phyloP scores from a whole-genome alignment of 768 basidiomycete species.

The Tylopilus subfusipes region DNA sequence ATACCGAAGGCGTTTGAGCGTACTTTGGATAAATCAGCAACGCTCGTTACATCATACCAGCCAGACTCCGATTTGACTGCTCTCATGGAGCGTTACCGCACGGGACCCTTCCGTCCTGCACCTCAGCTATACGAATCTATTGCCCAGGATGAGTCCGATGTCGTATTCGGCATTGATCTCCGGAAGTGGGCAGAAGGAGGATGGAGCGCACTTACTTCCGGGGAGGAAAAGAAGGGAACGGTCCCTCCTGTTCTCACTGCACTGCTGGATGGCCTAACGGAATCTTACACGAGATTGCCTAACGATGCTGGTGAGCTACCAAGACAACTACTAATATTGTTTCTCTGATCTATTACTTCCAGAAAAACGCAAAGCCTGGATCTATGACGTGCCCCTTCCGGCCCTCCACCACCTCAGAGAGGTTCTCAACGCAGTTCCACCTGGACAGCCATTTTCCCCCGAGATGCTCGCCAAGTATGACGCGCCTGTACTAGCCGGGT shows the following conservation, averaged over 20 bases:
- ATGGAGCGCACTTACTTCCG: constrained; percentile 55
- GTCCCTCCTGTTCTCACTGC: constrained; percentile 74
- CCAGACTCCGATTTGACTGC: constrained; percentile 85
- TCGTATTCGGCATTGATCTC: constrained; percentile 88
- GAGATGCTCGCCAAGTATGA: constrained; percentile 74
- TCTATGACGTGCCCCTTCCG: constrained; percentile 87
- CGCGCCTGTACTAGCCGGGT: constrained; percentile 79
- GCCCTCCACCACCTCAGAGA: constrained; percentile 85
- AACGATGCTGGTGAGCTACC: constrained; percentile 57
- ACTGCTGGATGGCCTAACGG: constrained; percentile 59
- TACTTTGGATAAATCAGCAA: constrained; percentile 64
- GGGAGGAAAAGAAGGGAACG: constrained; percentile 55
- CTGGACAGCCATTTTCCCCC: constrained; percentile 41
- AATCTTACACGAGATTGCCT: constrained; percentile 57
- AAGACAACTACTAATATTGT: not conserved
- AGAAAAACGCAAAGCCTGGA: constrained; percentile 91
- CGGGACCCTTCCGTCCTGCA: constrained; percentile 86
- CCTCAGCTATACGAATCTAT: constrained; percentile 86
- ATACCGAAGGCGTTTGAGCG: constrained; percentile 65
- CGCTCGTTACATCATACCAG: constrained; percentile 78
- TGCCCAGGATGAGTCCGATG: constrained; percentile 77
- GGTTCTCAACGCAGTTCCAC: constrained; percentile 69
- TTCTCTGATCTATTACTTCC: constrained; percentile 5
- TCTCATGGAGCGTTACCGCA: constrained; percentile 88
- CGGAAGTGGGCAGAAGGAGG: constrained; percentile 88